Evolutionary conservation across 2,329 filamentous ascomycete species (phyloP).

Genomic region (Hymenotorrendiella dingleyae): DNA sequence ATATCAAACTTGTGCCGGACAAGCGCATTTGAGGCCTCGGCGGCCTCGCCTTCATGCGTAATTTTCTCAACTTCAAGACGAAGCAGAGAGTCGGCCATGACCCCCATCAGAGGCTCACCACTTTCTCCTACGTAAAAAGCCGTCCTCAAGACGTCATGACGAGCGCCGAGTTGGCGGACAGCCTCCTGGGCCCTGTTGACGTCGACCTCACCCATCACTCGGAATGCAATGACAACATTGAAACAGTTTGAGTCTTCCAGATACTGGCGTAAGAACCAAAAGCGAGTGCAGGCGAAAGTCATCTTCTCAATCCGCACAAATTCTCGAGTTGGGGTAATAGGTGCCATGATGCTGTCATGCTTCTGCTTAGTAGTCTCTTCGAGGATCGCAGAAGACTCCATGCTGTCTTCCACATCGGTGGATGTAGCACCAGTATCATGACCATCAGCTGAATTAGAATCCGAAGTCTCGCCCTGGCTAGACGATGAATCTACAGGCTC

Average conservation of each 20-base stretch:
- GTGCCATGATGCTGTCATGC: too few species aligned
- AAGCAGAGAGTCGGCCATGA: not conserved
- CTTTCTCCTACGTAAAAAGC: not conserved
- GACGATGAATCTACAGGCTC: too few species aligned
- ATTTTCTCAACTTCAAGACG: not conserved
- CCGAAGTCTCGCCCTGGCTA: too few species aligned
- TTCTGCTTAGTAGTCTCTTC: too few species aligned
- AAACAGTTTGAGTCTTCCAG: conserved; percentile 35
- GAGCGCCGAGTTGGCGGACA: conserved; percentile 24
- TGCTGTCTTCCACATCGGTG: too few species aligned
- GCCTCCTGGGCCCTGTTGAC: conserved; percentile 31
- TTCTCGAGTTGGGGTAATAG: too few species aligned
- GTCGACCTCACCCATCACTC: conserved; percentile 31
- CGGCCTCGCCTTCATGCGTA: not conserved
- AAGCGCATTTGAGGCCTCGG: too few species aligned
- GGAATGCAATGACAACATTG: conserved; percentile 34
- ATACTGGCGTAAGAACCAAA: conserved; percentile 35
- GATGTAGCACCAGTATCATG: too few species aligned
- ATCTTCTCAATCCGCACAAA: too few species aligned
- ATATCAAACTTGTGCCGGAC: not conserved
- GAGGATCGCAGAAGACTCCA: too few species aligned
- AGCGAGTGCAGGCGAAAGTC: conserved; percentile 36
- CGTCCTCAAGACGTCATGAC: conserved; percentile 34
- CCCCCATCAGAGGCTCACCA: not conserved
- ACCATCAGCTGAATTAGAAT: too few species aligned